Percentiles rank a stretch among this genome's conserved stretches.
These are phyloP conservation scores for Salix udensis DNA, from an alignment of 345 rosid species.

Conservation along the genomic window DNA sequence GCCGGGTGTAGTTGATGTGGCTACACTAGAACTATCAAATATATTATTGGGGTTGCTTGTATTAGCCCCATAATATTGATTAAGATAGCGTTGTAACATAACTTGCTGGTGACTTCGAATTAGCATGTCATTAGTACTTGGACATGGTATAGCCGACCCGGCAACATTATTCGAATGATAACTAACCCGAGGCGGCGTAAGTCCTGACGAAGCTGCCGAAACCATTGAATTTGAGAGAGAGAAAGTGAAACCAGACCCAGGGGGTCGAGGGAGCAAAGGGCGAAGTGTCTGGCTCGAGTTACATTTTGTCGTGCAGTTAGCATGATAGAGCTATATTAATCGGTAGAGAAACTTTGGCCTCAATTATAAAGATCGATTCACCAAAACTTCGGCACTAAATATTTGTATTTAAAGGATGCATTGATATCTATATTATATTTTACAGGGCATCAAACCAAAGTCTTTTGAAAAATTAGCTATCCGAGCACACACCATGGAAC, in stretches of 20 bases:
- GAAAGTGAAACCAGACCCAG: conserved; percentile 35
- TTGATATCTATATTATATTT: too few species aligned
- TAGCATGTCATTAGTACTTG: conserved; percentile 16
- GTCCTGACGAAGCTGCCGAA: conserved; percentile 12
- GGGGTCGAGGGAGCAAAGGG: conserved; percentile 89
- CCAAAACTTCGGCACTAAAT: too few species aligned
- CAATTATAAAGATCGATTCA: not conserved
- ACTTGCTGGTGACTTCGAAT: conserved; percentile 27
- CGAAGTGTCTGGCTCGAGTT: conserved; percentile 65
- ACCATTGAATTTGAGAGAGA: conserved; percentile 5
- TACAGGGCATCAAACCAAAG: too few species aligned
- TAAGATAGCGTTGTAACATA: conserved; percentile 7
- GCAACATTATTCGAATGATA: conserved; percentile 19
- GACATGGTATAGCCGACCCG: conserved; percentile 23
- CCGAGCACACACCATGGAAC: too few species aligned
- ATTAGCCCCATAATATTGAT: not conserved
- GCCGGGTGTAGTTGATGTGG: conserved; percentile 15
- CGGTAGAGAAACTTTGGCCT: too few species aligned
- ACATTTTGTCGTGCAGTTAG: too few species aligned
- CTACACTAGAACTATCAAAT: not conserved
- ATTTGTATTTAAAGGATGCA: too few species aligned
- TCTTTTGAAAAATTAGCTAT: too few species aligned
- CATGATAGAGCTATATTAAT: too few species aligned
- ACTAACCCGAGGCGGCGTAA: conserved; percentile 11
- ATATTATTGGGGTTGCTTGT: not conserved